These are phyloP conservation scores for Pouteria campechiana DNA, from an alignment of 179 eudicot species.

Conservation along the genomic window DNA sequence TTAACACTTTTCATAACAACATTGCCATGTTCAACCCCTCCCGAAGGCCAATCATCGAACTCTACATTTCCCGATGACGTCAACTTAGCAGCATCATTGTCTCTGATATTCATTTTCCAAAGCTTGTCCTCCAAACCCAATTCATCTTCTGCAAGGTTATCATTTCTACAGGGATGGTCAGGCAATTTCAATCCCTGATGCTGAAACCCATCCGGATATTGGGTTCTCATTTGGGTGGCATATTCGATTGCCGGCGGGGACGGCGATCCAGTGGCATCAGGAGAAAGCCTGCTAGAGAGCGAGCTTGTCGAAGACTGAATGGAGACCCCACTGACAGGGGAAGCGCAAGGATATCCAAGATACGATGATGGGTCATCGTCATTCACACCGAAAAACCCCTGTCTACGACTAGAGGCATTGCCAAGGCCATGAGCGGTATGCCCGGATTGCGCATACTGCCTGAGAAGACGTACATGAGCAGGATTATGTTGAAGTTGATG, in stretches of 20 bases:
- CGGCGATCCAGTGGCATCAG: slow-evolving; percentile 11
- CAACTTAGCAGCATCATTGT: too few species aligned
- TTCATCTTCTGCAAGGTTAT: slow-evolving; percentile 7
- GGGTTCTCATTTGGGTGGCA: slow-evolving; percentile 4
- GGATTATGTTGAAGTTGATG: too few species aligned
- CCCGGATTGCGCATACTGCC: too few species aligned
- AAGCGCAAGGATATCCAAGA: slow-evolving; percentile 9
- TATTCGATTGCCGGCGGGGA: slow-evolving; percentile 14
- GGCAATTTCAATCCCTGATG: not conserved
- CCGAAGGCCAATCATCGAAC: too few species aligned
- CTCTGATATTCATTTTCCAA: slow-evolving; percentile 12
- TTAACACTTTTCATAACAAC: too few species aligned
- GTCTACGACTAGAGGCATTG: too few species aligned
- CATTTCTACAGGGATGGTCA: slow-evolving; percentile 2
- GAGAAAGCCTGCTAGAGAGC: slow-evolving; percentile 15
- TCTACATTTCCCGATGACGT: too few species aligned
- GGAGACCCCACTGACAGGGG: slow-evolving; percentile 26
- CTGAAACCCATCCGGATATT: slow-evolving; percentile 4
- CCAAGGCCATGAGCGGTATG: too few species aligned
- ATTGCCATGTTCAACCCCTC: too few species aligned
- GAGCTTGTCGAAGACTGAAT: slow-evolving; percentile 20
- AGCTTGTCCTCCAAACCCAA: slow-evolving; percentile 7
- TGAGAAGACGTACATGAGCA: too few species aligned
- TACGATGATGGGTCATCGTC: slow-evolving; percentile 13
- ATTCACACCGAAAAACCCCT: too few species aligned